Evolutionary conservation across 2,329 filamentous ascomycete species (phyloP), one percentile per base, ranked within the genome.

Genomic region (Pseudovirgaria hyperparasitica): DNA sequence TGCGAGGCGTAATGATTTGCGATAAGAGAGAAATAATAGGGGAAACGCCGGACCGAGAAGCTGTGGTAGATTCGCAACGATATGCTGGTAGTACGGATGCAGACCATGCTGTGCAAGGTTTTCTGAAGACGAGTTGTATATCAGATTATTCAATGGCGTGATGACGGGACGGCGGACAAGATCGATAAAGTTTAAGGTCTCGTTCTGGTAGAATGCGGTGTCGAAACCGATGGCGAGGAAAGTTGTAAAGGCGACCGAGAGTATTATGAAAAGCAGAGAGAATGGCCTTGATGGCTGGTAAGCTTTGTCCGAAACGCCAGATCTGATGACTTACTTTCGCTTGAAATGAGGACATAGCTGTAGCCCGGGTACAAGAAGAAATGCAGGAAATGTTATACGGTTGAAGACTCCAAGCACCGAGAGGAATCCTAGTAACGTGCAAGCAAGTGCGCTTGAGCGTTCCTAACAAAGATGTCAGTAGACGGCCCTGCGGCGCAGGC

Each of bases 381-480:
- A 98, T 9, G 86, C 87, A 23, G 87, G 87, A 53, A 96, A 96
- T 7, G 90, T 98, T 45, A 96, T 94, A 39, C 90, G 75, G 57
- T 96, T 98, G 58, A 98, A 98, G 32, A 87, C 61, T 26, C 90
- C 90, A 45, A 90, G 80, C 9, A 93, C 77, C 27, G 72, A 66
- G 29, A 94, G 72, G 34, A 86, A 73, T 16, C 84, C 84, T 21
- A 98, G 70, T 22, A 90, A 65, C 21, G 72, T 68, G 31, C 80
- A 85, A 12, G 85, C 76, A 40, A 84, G 61, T 30, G 82, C 63
- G 25, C 82, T 82, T 30, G 82, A 78, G 44, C 70, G 72, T 56
- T 85, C 72, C 72, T 82, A 34, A 34, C 36, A 8, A 14, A 15
- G 6, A 33, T 26, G 41, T 53, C 46, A 54, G 49, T 41, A 17